Evolutionary conservation across 768 basidiomycete species (phyloP).

Genomic region (Lyophyllum semitale): DNA sequence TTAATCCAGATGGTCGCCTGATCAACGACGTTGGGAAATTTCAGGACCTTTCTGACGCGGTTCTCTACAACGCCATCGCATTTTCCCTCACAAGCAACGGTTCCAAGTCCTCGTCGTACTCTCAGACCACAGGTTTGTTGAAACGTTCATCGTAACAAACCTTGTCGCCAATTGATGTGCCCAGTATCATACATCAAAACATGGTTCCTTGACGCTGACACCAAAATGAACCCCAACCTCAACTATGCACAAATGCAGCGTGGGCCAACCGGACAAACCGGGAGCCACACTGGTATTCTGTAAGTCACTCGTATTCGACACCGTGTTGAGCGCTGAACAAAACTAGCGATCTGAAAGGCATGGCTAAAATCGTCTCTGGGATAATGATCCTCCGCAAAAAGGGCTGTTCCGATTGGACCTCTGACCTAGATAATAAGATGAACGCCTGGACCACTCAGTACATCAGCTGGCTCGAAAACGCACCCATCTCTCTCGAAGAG

Average conservation of each 20-base stretch:
- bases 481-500: slow-evolving; percentile 48
- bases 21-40: slow-evolving; percentile 60
- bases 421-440: slow-evolving; percentile 49
- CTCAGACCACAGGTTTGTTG: slow-evolving; percentile 40
- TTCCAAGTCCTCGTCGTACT: slow-evolving; percentile 40
- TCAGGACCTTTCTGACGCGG: slow-evolving; percentile 55
- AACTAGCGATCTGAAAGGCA: slow-evolving; percentile 55
- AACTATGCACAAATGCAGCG: slow-evolving; percentile 56
- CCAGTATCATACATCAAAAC: slow-evolving; percentile 48
- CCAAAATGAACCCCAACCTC: slow-evolving; percentile 67
- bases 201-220: slow-evolving; percentile 61
- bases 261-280: slow-evolving; percentile 38
- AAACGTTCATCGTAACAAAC: neutral
- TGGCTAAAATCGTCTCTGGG: slow-evolving; percentile 28
- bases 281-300: slow-evolving; percentile 57
- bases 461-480: slow-evolving; percentile 56
- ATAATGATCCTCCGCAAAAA: slow-evolving; percentile 26
- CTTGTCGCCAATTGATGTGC: neutral
- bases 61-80: slow-evolving; percentile 62
- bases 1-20: slow-evolving; percentile 63
- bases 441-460: slow-evolving; percentile 54
- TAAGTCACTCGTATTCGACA: slow-evolving; percentile 26
- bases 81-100: slow-evolving; percentile 45
- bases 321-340: neutral
- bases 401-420: slow-evolving; percentile 54